Base-by-base conservation (phyloP, 805 yeast species). In the Yamadazyma sp. region DNA sequence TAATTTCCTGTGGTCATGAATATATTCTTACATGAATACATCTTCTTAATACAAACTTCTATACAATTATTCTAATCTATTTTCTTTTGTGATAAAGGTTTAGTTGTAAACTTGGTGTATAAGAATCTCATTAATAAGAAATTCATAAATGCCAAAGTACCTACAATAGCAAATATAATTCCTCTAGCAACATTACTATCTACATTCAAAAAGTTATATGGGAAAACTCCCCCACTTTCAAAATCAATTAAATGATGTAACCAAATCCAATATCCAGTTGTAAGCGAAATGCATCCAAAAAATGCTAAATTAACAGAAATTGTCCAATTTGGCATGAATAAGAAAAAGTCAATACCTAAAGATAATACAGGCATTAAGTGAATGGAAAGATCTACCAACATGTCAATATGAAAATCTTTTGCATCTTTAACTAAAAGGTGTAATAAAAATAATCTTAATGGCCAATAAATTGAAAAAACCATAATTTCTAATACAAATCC, bases 401-500 rank as follows among this genome's bases (percentile, higher is more conserved):
- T 14, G 1, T 83, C 79, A 18, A 81, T 62, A 5, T 56, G 48
- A 27, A 54, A 44, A 5, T 44, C 59, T 4, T 38, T 42, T 9
- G 58, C 59, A 33, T 62, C 63, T 11, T 54, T 45, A 33, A 73
- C 57, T 24, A 83, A 78, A 35, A 78, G 50, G 14, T 63, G 60
- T 23, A 71, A 50, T 33, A 71, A 69, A 48, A 78, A 74, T 12
- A 82, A 38, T 43, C 78, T 62, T 44, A 83, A 65, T 0, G 80
- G 77, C 91, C 93, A 84, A 53, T 84, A 84, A 11, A 83, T 75
- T 1, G 60, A 22, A 0, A 85, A 67, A 12, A 84, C 87, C 14
- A 82, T 65, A 8, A 71, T 60, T 51, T 82, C 89, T 12, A 79
- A 48, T 0, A 78, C 74, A 30, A 80, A 56, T 0, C 80, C 77